A percentile compares a stretch with the other conserved stretches of the same genome.
These are phyloP conservation scores for Dothideomycetes sp. DNA, from an alignment of 2,329 filamentous ascomycete genomes.

Conservation along the genomic window DNA sequence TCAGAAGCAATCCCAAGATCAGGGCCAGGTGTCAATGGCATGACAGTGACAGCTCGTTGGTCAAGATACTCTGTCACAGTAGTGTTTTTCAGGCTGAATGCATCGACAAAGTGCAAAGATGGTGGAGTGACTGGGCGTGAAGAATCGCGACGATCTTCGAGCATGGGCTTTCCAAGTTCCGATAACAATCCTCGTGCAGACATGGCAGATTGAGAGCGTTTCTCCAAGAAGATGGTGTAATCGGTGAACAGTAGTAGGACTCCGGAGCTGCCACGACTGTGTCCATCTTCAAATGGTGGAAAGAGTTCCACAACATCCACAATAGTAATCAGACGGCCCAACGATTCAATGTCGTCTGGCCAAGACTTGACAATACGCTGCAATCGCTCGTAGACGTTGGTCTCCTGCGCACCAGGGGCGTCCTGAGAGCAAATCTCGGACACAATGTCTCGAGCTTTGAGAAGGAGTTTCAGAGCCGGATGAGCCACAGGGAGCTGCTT, in stretches of 20 bases:
- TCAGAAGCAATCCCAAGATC: constrained; percentile 9
- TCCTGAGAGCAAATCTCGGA: constrained; percentile 96
- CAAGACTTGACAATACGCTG: constrained; percentile 69
- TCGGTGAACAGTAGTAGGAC: constrained; percentile 82
- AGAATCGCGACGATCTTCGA: constrained; percentile 38
- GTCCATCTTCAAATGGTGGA: constrained; percentile 53
- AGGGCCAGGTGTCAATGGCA: constrained; percentile 1
- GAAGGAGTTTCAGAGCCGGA: constrained; percentile 70
- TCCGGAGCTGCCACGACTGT: constrained; percentile 44
- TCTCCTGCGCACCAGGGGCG: constrained; percentile 57
- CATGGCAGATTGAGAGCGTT: constrained; percentile 51
- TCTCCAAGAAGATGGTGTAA: constrained; percentile 66
- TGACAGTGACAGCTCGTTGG: constrained; percentile 12
- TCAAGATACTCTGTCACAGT: constrained; percentile 14
- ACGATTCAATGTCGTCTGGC: constrained; percentile 51
- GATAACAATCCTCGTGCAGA: constrained; percentile 71
- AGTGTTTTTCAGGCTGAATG: constrained; percentile 11
- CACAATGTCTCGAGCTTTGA: constrained; percentile 86
- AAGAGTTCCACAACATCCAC: constrained; percentile 70
- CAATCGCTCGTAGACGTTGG: constrained; percentile 63
- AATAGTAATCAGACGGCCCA: constrained; percentile 70
- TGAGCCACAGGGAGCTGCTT: constrained; percentile 77
- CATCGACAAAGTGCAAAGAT: constrained; percentile 58
- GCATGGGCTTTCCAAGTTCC: constrained; percentile 70
- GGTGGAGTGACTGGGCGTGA: constrained; percentile 43